Conservation (phyloP, 805 yeast genomes). For the Candida arabinofermentans region DNA sequence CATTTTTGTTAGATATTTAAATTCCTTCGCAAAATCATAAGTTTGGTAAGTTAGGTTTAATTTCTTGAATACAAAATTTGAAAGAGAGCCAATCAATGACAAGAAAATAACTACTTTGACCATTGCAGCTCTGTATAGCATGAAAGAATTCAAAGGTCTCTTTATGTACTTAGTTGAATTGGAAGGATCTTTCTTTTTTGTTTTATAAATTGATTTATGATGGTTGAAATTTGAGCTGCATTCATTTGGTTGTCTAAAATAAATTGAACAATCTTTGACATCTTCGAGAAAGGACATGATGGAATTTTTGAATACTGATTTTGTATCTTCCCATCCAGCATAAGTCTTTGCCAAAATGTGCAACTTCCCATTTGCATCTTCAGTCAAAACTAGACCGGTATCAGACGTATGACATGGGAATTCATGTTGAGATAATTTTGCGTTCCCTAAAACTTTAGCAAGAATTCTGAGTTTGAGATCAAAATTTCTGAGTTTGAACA, state of each 20-base stretch:
- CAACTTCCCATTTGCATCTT: slow-evolving; percentile 12
- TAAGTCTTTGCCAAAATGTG: slow-evolving; percentile 23
- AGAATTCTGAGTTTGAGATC: slow-evolving; percentile 21
- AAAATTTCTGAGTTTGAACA: slow-evolving; percentile 22
- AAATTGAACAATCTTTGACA: slow-evolving; percentile 22
- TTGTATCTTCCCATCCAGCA: slow-evolving; percentile 24
- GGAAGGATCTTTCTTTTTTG: slow-evolving; percentile 1
- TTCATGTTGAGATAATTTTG: slow-evolving; percentile 1
- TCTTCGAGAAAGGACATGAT: slow-evolving; percentile 19
- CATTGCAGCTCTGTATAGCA: slow-evolving; percentile 42
- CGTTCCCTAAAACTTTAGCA: slow-evolving; percentile 16
- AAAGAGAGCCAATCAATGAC: slow-evolving; percentile 22
- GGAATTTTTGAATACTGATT: slow-evolving; percentile 14
- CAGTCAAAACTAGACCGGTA: slow-evolving; percentile 21
- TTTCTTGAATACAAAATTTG: slow-evolving; percentile 15
- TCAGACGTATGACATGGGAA: slow-evolving; percentile 17
- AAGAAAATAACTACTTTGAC: slow-evolving; percentile 35
- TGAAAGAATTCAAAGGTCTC: slow-evolving; percentile 44
- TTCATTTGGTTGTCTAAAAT: slow-evolving; percentile 22
- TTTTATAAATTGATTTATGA: neutral
- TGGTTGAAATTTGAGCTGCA: slow-evolving; percentile 8
- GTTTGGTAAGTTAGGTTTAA: slow-evolving; percentile 14
- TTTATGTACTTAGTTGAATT: slow-evolving; percentile 25
- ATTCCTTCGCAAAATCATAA: slow-evolving; percentile 16
- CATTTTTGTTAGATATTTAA: slow-evolving; percentile 10